Percentiles rank a stretch among this genome's conserved stretches.
Conservation (phyloP, 139 green algal genomes). For the Asterochloris erici region DNA sequence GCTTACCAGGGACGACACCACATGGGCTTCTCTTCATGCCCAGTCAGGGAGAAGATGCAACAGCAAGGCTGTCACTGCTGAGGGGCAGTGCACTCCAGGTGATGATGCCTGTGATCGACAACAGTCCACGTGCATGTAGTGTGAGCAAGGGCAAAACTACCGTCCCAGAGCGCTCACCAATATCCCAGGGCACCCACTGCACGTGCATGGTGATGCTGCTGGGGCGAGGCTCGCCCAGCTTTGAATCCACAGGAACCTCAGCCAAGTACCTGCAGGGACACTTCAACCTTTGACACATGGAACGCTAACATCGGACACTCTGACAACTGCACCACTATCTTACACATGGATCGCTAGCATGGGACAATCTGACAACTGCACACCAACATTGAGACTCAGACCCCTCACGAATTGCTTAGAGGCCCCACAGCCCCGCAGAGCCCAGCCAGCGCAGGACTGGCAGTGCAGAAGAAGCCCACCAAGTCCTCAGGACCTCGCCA, state of each 20-base stretch:
- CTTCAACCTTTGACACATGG: background rate
- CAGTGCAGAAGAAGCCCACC: conserved; percentile 9
- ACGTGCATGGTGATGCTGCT: conserved; percentile 21
- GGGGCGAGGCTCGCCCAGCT: background rate
- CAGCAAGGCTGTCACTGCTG: no score
- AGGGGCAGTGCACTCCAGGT: no score
- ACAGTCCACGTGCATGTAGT: no score
- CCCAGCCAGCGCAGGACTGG: background rate
- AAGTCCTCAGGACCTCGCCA: conserved; percentile 37
- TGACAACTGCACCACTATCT: no score
- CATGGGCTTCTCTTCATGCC: no score
- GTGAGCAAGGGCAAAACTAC: no score
- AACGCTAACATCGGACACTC: background rate
- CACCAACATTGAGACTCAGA: no score
- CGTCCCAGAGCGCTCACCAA: background rate
- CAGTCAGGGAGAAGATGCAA: no score
- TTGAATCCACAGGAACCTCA: background rate
- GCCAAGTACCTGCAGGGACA: background rate
- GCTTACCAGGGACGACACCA: no score
- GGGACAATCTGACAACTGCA: no score
- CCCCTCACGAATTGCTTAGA: no score
- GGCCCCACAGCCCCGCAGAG: background rate
- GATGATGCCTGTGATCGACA: no score
- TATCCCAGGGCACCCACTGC: conserved; percentile 35
- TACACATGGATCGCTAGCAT: background rate